Base-by-base conservation (phyloP, 2,329 filamentous ascomycete genomes). In the Rhynchosporium secalis region DNA sequence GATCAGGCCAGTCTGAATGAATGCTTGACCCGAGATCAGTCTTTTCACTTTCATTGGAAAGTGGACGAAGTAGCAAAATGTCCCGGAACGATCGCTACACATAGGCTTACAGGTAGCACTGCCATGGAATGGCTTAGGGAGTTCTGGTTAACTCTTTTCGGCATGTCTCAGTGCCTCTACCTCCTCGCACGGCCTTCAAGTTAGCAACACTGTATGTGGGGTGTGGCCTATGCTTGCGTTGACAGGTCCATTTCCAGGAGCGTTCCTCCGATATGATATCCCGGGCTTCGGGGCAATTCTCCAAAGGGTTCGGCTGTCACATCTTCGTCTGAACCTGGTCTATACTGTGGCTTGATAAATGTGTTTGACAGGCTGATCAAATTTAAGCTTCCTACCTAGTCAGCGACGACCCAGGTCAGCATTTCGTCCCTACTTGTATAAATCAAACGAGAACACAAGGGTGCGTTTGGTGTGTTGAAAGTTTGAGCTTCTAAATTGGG, bases 181-280 rank as follows among this genome's bases (percentile, higher is more conserved):
- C 54, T 56, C 54, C 36, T 46, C 54, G 40, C 54, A 56, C 38
- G 40, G 38, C 40, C 41, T 28, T 51, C 28, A 15, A 1, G 2
- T 6, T 20, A 20, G 7, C 12, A 13, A 9, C n/a, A 28, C 38
- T 36, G 41, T 13, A 33, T 56, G 40, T 45, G 54, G 54, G 54
- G 54, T 43, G 38, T 56, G 54, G 54, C 28, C 41, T 33, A 54
- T 45, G 54, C 54, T 46, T 38, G 8, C 26, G 15, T 28, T 40
- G n/a, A 46, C 13, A 15, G 26, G 7, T 28, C 26, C 26, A 20
- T 56, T 26, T 26, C 29, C 43, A 2, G 26, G 40, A 40, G 26
- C 26, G 43, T 40, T 28, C 43, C 40, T 54, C 49, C 33, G 49
- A 40, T 6, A 54, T 40, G 49, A 54, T 54, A 31, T 26, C 26